Percentiles rank a stretch among this genome's conserved stretches.
Conservation (phyloP, 2,329 filamentous ascomycete genomes). For the Exophiala sp. region DNA sequence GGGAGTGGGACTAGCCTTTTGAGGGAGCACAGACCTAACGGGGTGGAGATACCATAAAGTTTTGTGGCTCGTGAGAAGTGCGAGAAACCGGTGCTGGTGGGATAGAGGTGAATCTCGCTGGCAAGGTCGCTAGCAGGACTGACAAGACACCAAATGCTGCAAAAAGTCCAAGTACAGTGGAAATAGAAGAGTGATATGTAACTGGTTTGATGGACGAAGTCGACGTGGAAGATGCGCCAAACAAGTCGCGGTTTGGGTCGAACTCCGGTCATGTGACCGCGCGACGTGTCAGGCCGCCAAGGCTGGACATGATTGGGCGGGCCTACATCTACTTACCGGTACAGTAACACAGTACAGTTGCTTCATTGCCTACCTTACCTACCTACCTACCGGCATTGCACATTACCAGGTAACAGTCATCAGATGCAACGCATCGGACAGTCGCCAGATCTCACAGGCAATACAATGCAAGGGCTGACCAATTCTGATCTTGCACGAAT, state of each 20-base stretch:
- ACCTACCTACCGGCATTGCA: too few species aligned
- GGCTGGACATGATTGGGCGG: background rate
- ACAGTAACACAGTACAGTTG: too few species aligned
- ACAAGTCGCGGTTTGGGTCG: slow-evolving; percentile 3
- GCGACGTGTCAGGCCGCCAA: slow-evolving; percentile 10
- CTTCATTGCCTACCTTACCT: too few species aligned
- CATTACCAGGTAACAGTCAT: too few species aligned
- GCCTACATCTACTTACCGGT: too few species aligned
- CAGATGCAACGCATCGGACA: too few species aligned
- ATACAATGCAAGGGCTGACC: too few species aligned
- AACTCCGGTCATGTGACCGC: slow-evolving; percentile 4
- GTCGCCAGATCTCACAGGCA: too few species aligned
- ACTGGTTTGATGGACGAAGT: background rate
- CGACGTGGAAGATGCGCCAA: background rate
- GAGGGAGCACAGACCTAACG: slow-evolving; percentile 3
- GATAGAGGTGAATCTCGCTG: background rate
- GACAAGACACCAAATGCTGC: background rate
- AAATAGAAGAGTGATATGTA: background rate
- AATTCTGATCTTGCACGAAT: too few species aligned
- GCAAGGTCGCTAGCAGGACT: background rate
- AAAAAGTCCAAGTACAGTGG: background rate
- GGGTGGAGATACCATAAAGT: background rate
- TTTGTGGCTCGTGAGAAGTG: background rate
- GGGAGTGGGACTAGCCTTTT: slow-evolving; percentile 5
- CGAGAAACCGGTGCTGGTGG: background rate